A percentile compares a stretch with the other conserved stretches of the same genome.
phyloP scores from a whole-genome alignment of 345 rosid genomes.

The Euphorbia pulcherrima region DNA sequence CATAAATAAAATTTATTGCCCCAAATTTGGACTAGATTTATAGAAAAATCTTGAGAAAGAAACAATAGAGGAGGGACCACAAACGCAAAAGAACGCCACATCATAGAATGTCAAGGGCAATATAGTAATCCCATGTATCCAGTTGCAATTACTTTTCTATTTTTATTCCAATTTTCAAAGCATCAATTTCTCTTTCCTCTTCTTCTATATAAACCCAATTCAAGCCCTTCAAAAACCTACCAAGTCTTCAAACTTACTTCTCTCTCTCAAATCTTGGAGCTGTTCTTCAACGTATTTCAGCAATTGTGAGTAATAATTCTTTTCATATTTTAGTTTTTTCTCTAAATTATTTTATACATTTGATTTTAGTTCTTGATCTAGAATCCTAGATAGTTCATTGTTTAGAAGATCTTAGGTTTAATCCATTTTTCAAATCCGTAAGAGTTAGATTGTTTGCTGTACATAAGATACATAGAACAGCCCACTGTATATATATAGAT shows the following conservation, averaged over 20 bases:
- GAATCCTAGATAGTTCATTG: not conserved
- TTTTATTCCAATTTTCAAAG: not conserved
- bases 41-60: too few relatives aligned
- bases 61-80: not conserved
- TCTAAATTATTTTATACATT: not conserved
- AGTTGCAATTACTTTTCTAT: not conserved
- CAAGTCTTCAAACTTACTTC: constrained; percentile 13
- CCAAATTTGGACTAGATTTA: too few relatives aligned
- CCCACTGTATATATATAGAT: not conserved
- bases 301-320: constrained; percentile 29
- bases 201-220: constrained; percentile 32
- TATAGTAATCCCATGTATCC: constrained; percentile 2
- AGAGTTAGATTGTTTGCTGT: constrained; percentile 24
- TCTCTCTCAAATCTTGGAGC: not conserved
- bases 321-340: not conserved
- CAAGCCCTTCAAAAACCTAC: not conserved
- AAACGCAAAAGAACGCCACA: constrained; percentile 20
- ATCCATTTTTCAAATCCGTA: constrained; percentile 27
- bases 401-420: constrained; percentile 26
- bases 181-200: not conserved
- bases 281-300: constrained; percentile 21
- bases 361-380: not conserved
- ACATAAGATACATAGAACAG: not conserved
- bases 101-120: constrained; percentile 24
- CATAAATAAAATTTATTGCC: too few relatives aligned